Evolutionary conservation across 2,329 filamentous ascomycete genomes (phyloP).

Genomic region (Ceratocystis ficicola): DNA sequence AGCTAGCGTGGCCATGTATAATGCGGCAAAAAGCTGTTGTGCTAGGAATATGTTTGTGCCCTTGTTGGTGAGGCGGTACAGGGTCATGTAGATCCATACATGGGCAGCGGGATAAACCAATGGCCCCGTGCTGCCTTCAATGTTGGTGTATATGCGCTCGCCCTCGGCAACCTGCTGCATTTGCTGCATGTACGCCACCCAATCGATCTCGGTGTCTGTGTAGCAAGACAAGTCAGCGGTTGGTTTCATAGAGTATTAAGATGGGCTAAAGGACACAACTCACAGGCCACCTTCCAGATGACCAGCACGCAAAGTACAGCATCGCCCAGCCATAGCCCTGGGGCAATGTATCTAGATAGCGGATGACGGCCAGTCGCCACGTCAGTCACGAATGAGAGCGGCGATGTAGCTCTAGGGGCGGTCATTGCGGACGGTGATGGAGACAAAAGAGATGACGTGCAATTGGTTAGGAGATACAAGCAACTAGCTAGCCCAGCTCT

Average conservation of each 20-base stretch:
- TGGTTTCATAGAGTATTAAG: neutral
- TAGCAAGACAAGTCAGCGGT: neutral
- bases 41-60: constrained; percentile 66
- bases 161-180: constrained; percentile 65
- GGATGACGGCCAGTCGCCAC: constrained; percentile 39
- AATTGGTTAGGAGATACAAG: neutral
- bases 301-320: constrained; percentile 59
- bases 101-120: constrained; percentile 91
- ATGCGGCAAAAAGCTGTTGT: constrained; percentile 67
- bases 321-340: constrained; percentile 57
- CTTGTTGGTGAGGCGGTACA: constrained; percentile 65
- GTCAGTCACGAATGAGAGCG: constrained; percentile 29
- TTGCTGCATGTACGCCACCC: constrained; percentile 94
- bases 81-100: constrained; percentile 73
- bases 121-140: constrained; percentile 80
- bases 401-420: neutral
- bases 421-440: neutral
- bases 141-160: constrained; percentile 76
- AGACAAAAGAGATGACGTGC: neutral
- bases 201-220: constrained; percentile 91
- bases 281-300: constrained; percentile 75
- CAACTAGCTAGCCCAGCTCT: neutral
- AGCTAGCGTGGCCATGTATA: constrained; percentile 66
- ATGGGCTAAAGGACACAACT: constrained; percentile 27
- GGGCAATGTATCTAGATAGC: constrained; percentile 41